Conservation (phyloP, 1,139 yeast species). For the Meyerozyma sp. region DNA sequence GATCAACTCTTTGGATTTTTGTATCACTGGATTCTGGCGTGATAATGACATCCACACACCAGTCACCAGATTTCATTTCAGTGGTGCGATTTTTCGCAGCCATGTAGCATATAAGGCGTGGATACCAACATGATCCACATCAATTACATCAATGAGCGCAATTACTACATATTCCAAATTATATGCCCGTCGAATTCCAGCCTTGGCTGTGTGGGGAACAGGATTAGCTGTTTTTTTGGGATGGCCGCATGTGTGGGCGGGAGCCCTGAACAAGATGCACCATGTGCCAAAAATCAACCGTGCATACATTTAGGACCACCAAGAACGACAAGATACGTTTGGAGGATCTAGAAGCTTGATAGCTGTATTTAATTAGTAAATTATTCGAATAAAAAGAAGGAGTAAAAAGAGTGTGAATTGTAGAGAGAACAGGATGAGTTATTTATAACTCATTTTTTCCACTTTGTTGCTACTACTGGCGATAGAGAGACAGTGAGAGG, state of each 20-base stretch:
- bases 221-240: slow-evolving; percentile 28
- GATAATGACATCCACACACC: not conserved
- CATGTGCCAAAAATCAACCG: slow-evolving; percentile 22
- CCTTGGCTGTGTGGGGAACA: slow-evolving; percentile 26
- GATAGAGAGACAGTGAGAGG: too few species aligned
- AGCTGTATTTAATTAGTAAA: not conserved
- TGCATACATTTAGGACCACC: slow-evolving; percentile 5
- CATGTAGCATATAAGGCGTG: not conserved
- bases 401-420: too few species aligned
- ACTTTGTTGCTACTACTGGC: too few species aligned
- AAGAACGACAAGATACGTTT: too few species aligned
- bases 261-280: slow-evolving; percentile 17
- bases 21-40: not conserved
- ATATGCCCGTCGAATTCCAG: slow-evolving; percentile 28
- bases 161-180: slow-evolving; percentile 19
- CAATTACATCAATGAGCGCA: slow-evolving; percentile 1
- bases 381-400: too few species aligned
- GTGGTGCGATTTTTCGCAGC: slow-evolving; percentile 1
- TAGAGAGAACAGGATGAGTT: too few species aligned
- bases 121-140: not conserved
- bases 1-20: too few species aligned
- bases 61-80: not conserved
- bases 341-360: not conserved
- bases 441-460: too few species aligned
- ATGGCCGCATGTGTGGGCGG: slow-evolving; percentile 33